phyloP scores from a whole-genome alignment of 345 rosid species.

The Triadica sebifera region DNA sequence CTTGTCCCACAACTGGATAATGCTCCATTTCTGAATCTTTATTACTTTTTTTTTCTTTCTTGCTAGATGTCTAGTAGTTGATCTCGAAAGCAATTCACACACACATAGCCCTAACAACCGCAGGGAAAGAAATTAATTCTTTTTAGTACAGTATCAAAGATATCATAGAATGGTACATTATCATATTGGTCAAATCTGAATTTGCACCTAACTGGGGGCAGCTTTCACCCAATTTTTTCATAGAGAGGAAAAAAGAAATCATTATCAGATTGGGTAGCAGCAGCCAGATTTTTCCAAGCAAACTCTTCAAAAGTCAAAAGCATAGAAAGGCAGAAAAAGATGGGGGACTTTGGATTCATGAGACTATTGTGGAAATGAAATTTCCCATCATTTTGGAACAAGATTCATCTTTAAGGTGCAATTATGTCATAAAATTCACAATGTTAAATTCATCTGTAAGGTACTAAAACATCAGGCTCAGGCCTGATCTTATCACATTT shows the following conservation, averaged over 20 bases:
- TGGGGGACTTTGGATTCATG: too few species aligned
- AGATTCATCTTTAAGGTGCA: neutral
- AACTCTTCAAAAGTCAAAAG: conserved; percentile 5
- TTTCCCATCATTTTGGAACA: conserved; percentile 9
- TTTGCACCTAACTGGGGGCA: neutral
- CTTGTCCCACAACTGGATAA: neutral
- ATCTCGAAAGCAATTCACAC: neutral
- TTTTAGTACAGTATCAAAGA: neutral
- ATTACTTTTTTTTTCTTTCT: neutral
- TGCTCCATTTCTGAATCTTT: neutral
- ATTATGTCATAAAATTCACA: neutral
- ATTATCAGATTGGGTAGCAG: neutral
- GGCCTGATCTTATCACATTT: neutral
- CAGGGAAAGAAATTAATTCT: neutral
- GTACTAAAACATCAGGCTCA: too few species aligned
- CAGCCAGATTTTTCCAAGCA: neutral
- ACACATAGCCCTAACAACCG: neutral
- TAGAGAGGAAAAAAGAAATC: neutral
- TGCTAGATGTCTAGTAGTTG: neutral
- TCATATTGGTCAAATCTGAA: neutral
- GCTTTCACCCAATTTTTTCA: neutral
- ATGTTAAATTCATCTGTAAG: too few species aligned
- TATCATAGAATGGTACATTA: neutral
- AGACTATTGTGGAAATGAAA: neutral
- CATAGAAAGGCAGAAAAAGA: neutral